Conservation (phyloP, 164 flowering plant genomes). For the Kalanchoe fedtschenkoi region DNA sequence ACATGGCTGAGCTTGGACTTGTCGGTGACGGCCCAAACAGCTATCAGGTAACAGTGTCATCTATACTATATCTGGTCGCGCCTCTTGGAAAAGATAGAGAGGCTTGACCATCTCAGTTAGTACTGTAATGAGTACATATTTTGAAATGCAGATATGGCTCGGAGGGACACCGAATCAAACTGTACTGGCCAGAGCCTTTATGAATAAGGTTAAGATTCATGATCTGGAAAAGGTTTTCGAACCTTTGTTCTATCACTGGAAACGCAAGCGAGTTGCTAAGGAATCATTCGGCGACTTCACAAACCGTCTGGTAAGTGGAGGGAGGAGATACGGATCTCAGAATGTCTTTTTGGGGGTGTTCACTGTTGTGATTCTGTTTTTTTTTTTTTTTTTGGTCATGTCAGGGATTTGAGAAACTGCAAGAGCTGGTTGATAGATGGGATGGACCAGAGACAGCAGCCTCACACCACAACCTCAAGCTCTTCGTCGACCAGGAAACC, state of each 20-base stretch:
- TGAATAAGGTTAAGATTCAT: constrained; percentile 91
- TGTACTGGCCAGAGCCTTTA: constrained; percentile 52
- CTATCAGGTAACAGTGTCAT: constrained; percentile 59
- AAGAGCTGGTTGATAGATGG: constrained; percentile 71
- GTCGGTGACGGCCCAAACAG: constrained; percentile 99
- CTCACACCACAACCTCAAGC: constrained; percentile 43
- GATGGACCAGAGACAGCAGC: constrained; percentile 36
- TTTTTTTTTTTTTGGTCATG: background rate
- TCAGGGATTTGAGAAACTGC: constrained; percentile 86
- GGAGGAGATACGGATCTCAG: background rate
- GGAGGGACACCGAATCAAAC: constrained; percentile 91
- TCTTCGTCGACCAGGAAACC: constrained; percentile 64
- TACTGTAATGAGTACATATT: background rate
- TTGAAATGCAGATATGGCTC: constrained; percentile 69
- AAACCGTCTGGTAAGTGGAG: constrained; percentile 53
- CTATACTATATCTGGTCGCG: no score
- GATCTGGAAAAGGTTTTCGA: constrained; percentile 89
- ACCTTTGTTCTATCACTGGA: constrained; percentile 83
- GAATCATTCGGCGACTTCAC: constrained; percentile 92
- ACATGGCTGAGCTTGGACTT: constrained; percentile 98
- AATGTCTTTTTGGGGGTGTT: background rate
- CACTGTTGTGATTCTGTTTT: background rate
- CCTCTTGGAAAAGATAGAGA: background rate
- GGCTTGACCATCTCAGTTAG: background rate
- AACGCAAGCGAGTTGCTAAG: constrained; percentile 37